Evolutionary conservation across 495 filamentous ascomycete genomes (phyloP), one percentile per base, ranked within the genome.

Genomic region (Xylaria telfairii): DNA sequence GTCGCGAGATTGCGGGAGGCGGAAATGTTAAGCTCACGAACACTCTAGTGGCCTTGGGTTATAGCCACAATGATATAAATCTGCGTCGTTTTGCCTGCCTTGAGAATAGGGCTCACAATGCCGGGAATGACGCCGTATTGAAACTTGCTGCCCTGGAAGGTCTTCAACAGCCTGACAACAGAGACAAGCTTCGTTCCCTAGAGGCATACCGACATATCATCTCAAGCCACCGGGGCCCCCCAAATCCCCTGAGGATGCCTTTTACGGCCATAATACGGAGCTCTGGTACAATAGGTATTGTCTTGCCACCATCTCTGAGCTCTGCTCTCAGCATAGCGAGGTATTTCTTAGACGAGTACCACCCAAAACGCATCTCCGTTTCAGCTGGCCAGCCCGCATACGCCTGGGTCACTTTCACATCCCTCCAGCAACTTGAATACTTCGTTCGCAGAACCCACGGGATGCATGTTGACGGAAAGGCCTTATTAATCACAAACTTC

Each of bases 1-100:
- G 28, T 57, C 53, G 53, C 34, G 28, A 57, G 34, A 28, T 34
- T 34, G 53, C 30, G 28, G 28, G 28, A 34, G 53, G 28, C n/a
- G 26, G 53, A 34, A 57, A 57, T 57, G 53, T 57, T 28, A 57
- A 57, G 53, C 53, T 57, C 26, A 57, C 32, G 53, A 57, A 57
- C 32, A 57, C 53, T 7, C 53, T 34, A 13, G 34, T 17, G 2
- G 28, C 53, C 9, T 57, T 57, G 28, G 53, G 30, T 19, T 57
- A 57, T 17, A 34, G n/a, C n/a, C n/a, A n/a, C n/a, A n/a, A n/a
- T n/a, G n/a, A n/a, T n/a, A n/a, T n/a, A n/a, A n/a, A n/a, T n/a
- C n/a, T n/a, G n/a, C n/a, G n/a, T n/a, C n/a, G n/a, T n/a, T n/a
- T n/a, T n/a, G n/a, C n/a, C n/a, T n/a, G 53, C 17, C 53, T 57